A percentile compares a stretch with the other conserved stretches of the same genome.
Evolutionary conservation across 768 basidiomycete genomes (phyloP).

Genomic region (Collybiopsis confluens): DNA sequence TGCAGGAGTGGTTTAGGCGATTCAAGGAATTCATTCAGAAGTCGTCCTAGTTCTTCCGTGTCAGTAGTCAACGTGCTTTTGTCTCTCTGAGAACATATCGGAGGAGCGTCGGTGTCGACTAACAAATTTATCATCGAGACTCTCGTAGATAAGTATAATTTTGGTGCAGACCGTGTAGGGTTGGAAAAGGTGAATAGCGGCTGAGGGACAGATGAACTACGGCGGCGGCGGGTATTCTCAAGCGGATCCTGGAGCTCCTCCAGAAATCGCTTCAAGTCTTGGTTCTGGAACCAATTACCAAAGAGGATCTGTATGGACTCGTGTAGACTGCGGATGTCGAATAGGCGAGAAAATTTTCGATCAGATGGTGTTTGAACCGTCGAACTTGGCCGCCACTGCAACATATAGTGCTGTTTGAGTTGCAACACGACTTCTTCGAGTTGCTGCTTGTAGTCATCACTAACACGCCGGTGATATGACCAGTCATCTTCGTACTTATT

Average conservation of each 20-base stretch:
- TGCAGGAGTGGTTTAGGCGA: slow-evolving; percentile 9
- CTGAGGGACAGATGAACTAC: neutral
- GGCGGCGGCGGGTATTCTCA: neutral
- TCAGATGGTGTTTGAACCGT: neutral
- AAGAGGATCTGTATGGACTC: neutral
- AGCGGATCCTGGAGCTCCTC: neutral
- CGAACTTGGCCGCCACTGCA: neutral
- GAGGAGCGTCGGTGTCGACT: neutral
- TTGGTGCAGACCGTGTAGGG: neutral
- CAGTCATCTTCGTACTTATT: neutral
- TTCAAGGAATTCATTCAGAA: neutral
- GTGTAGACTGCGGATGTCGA: neutral
- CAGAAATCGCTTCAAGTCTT: neutral
- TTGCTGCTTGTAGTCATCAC: neutral
- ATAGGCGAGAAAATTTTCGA: neutral
- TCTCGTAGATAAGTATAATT: neutral
- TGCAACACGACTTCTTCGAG: neutral
- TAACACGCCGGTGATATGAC: neutral
- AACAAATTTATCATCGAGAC: neutral
- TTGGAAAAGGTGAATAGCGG: too few species aligned
- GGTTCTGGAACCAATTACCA: neutral
- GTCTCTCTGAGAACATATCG: neutral
- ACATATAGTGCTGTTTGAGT: neutral
- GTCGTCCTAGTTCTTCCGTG: neutral
- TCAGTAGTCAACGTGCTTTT: neutral